A percentile compares a stretch with the other conserved stretches of the same genome.
Conservation (phyloP, 2,329 filamentous ascomycete genomes). For the Peltaster fructicola region DNA sequence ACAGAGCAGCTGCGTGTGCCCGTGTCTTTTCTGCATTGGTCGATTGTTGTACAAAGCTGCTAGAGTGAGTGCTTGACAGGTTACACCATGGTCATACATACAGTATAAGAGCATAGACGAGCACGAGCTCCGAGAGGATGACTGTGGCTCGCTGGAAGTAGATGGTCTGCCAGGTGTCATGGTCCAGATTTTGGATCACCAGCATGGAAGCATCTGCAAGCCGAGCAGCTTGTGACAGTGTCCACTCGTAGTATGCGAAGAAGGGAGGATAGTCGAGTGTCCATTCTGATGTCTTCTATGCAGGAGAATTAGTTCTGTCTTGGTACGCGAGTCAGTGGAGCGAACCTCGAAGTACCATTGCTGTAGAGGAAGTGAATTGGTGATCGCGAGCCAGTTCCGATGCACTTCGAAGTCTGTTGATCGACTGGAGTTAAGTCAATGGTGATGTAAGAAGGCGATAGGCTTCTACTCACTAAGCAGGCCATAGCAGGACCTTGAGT, state of each 20-base stretch:
- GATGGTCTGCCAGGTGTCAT: slow-evolving; percentile 84
- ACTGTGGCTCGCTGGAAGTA: slow-evolving; percentile 89
- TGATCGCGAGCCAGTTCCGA: slow-evolving; percentile 95
- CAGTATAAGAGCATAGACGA: slow-evolving; percentile 67
- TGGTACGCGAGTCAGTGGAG: neutral
- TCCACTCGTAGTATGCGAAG: slow-evolving; percentile 94
- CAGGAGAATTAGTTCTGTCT: slow-evolving; percentile 6
- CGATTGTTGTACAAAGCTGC: slow-evolving; percentile 58
- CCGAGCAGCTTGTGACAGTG: slow-evolving; percentile 62
- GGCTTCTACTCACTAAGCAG: slow-evolving; percentile 59
- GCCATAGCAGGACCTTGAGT: slow-evolving; percentile 82
- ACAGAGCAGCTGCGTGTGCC: slow-evolving; percentile 73
- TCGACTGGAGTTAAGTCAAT: slow-evolving; percentile 43
- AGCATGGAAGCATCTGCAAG: slow-evolving; percentile 70
- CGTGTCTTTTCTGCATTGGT: slow-evolving; percentile 48
- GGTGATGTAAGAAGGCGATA: neutral
- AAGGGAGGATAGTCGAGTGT: slow-evolving; percentile 97
- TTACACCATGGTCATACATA: slow-evolving; percentile 24
- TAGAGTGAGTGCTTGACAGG: slow-evolving; percentile 5
- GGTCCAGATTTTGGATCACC: slow-evolving; percentile 58
- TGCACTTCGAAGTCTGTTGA: slow-evolving; percentile 99
- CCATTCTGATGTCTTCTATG: slow-evolving; percentile 93
- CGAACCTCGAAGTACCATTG: slow-evolving; percentile 83
- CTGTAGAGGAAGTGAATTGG: slow-evolving; percentile 67
- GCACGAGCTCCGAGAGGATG: slow-evolving; percentile 64